Evolutionary conservation across 2,329 filamentous ascomycete genomes (phyloP).

Genomic region (Xylaria sp.): DNA sequence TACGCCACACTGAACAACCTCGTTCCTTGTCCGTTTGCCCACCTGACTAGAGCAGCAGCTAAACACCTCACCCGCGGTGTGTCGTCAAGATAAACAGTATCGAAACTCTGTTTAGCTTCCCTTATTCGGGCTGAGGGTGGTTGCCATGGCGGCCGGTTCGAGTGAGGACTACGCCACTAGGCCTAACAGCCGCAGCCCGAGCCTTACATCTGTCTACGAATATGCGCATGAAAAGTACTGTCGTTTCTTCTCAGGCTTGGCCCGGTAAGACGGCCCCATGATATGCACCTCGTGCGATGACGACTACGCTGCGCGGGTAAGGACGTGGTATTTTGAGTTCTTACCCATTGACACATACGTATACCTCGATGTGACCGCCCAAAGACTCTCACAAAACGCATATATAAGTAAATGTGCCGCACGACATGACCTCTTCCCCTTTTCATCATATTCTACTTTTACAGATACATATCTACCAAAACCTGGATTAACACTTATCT

Average conservation of each 20-base stretch:
- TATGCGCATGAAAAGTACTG: constrained; percentile 7
- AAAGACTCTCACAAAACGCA: constrained; percentile 12
- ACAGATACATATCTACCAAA: neutral
- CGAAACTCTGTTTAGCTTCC: constrained; percentile 6
- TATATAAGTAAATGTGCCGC: constrained; percentile 42
- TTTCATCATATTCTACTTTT: neutral
- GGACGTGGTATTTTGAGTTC: neutral
- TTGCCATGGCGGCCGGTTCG: neutral
- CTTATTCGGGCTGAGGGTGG: constrained; percentile 4
- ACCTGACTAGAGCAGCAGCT: constrained; percentile 16
- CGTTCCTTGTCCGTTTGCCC: constrained; percentile 24
- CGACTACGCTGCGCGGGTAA: constrained; percentile 34
- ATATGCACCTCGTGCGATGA: constrained; percentile 30
- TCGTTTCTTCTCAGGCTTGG: constrained; percentile 8
- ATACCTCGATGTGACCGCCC: neutral
- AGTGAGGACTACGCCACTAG: neutral
- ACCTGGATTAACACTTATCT: neutral
- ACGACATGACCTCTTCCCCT: constrained; percentile 3
- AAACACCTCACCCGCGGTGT: constrained; percentile 2
- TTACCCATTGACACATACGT: constrained; percentile 13
- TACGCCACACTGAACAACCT: constrained; percentile 16
- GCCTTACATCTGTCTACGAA: constrained; percentile 17
- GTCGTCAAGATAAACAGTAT: constrained; percentile 11
- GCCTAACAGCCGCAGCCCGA: neutral
- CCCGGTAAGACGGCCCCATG: constrained; percentile 13